These are phyloP conservation scores for Rhizopus delemar DNA, from an alignment of 371 early-diverging fungal genomes.

Conservation along the genomic window DNA sequence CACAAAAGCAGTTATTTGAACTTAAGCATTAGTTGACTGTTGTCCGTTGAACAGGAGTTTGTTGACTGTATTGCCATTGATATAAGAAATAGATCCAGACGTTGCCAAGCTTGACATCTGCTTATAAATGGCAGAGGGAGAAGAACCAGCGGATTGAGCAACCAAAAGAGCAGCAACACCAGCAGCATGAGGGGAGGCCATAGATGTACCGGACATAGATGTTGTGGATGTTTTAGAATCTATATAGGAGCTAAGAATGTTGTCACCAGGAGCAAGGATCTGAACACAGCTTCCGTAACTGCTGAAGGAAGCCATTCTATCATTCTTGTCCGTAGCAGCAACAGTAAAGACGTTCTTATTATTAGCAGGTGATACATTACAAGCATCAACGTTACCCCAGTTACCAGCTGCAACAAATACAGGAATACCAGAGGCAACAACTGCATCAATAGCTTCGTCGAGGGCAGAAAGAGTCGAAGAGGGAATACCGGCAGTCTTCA, in stretches of 20 bases:
- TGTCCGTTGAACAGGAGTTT: conserved; percentile 25
- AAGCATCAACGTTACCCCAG: conserved; percentile 56
- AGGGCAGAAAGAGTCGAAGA: conserved; percentile 22
- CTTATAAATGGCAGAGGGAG: conserved; percentile 34
- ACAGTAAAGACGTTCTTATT: conserved; percentile 66
- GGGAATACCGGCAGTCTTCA: conserved; percentile 20
- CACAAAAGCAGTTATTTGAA: too few species aligned
- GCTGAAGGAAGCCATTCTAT: conserved; percentile 50
- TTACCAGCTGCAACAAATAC: conserved; percentile 83
- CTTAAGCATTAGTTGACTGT: conserved; percentile 9
- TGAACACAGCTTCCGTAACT: conserved; percentile 64
- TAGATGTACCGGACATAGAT: conserved; percentile 76
- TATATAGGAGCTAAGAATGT: conserved; percentile 45
- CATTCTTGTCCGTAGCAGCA: conserved; percentile 59
- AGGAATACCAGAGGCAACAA: conserved; percentile 51
- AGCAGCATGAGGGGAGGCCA: conserved; percentile 81
- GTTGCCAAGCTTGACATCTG: conserved; percentile 25
- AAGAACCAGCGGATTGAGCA: conserved; percentile 14
- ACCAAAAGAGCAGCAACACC: conserved; percentile 69
- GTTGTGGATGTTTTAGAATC: conserved; percentile 34
- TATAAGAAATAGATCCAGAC: not conserved
- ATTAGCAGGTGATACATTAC: conserved; percentile 68
- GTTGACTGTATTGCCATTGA: conserved; percentile 7
- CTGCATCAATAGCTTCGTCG: conserved; percentile 48
- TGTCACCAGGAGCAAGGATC: conserved; percentile 59